Evolutionary conservation across 1,139 yeast genomes (phyloP), one percentile per base, ranked within the genome.

Genomic region (Blastobotrys elegans): DNA sequence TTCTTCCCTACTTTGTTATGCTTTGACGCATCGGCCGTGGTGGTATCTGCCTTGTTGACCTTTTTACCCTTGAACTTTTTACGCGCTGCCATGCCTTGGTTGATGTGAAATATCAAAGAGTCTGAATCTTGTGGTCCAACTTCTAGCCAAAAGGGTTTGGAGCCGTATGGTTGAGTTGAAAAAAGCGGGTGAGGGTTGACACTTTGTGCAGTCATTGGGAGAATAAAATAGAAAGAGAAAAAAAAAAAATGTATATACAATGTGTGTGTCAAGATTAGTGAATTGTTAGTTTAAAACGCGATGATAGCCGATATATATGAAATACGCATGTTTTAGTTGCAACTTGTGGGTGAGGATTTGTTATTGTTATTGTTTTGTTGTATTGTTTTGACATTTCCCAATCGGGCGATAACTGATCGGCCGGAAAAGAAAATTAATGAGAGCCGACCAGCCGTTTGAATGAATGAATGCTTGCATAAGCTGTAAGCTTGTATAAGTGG

Each of bases 121-220:
- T 27, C 29, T 6, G 43, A 40, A 10, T 18, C 22, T 7, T 21
- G 21, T 11, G 44, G 44, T 5, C 44, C 44, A 4, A 41, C 17
- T 14, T 41, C 44, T 8, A 26, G 44, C 44, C 44, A 41, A 20
- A 41, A 41, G 5, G 44, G 44, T 33, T 24, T 34, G 5, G 37
- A 21, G 2, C 13, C 18, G 16, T 16, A 14, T 8, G 27, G 27
- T 17, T 17, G 17, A 2, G 16, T 3, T 17, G 36, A n/a, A 6
- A 31, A 31, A 18, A 40, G 18, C 8, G 29, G 18, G 16, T 20
- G 36, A 10, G 31, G 32, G 41, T 14, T 38, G 11, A 32, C 36
- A 16, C 30, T 29, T 14, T 20, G 20, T 5, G 43, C 20, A 8
- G 36, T 30, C 30, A 35, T 35, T n/a, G 27, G n/a, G n/a, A n/a